Evolutionary conservation across 371 early-diverging fungal genomes (phyloP).

Genomic region (Entomophthora muscae): DNA sequence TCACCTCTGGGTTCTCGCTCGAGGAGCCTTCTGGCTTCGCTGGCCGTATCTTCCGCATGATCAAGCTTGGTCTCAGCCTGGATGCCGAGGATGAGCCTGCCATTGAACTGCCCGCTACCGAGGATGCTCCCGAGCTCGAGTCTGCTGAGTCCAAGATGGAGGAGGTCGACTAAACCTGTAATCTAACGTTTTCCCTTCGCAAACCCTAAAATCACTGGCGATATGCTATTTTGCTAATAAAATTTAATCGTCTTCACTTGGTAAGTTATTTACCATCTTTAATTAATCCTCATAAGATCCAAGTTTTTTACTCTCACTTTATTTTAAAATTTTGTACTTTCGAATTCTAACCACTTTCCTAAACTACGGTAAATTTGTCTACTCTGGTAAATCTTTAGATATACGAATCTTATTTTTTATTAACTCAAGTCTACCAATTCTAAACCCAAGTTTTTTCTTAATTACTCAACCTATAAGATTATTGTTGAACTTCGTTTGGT

Average conservation of each 20-base stretch:
- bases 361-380: too few relatives aligned
- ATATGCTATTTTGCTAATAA: background rate
- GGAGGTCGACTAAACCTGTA: slow-evolving; percentile 24
- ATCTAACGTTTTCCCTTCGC: background rate
- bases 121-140: slow-evolving; percentile 41
- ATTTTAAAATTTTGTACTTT: too few relatives aligned
- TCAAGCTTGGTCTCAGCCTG: slow-evolving; percentile 89
- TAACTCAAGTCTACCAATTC: too few relatives aligned
- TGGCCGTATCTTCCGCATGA: slow-evolving; percentile 93
- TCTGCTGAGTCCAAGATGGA: slow-evolving; percentile 79
- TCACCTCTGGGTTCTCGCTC: slow-evolving; percentile 91
- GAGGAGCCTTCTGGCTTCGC: slow-evolving; percentile 89
- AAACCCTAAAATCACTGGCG: background rate
- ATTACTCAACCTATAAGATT: too few relatives aligned
- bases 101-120: slow-evolving; percentile 57
- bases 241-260: background rate
- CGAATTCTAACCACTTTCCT: too few relatives aligned
- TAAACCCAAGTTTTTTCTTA: too few relatives aligned
- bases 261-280: background rate
- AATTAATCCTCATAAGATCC: too few relatives aligned
- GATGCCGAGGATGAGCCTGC: slow-evolving; percentile 43
- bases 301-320: too few relatives aligned
- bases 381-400: too few relatives aligned
- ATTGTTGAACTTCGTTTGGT: too few relatives aligned
- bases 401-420: too few relatives aligned